Conservation (phyloP, 306 rosid genomes). For the Gastrolobium villosum region DNA sequence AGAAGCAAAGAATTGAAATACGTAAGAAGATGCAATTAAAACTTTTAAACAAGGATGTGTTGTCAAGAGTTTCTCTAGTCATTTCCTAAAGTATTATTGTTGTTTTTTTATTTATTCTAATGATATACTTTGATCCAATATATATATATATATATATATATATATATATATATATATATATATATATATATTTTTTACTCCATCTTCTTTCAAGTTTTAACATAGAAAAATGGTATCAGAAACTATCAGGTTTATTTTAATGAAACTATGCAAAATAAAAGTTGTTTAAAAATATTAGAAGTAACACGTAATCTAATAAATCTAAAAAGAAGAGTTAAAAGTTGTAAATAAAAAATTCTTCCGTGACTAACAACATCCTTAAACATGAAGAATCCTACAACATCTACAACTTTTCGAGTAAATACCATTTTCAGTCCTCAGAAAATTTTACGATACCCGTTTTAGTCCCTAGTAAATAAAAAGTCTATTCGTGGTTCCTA, state of each 20-base stretch:
- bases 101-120: not conserved
- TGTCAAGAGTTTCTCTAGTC: not conserved
- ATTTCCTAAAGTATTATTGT: not conserved
- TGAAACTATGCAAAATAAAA: not conserved
- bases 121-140: not conserved
- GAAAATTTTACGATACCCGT: too few relatives aligned
- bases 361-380: not conserved
- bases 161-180: too few relatives aligned
- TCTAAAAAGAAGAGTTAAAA: not conserved
- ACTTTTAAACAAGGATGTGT: not conserved
- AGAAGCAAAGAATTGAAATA: not conserved
- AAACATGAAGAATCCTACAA: not conserved
- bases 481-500: too few relatives aligned
- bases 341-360: not conserved
- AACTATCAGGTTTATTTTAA: not conserved
- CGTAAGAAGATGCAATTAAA: not conserved
- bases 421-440: too few relatives aligned
- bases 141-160: too few relatives aligned
- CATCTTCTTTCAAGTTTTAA: too few relatives aligned
- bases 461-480: too few relatives aligned
- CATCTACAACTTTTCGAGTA: too few relatives aligned
- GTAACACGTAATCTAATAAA: too few relatives aligned
- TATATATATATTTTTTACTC: too few relatives aligned
- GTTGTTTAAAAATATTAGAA: too few relatives aligned
- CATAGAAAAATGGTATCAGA: not conserved